These are phyloP conservation scores for Solanum pimpinellifolium DNA, from an alignment of 257 asterid genomes.

Conservation along the genomic window DNA sequence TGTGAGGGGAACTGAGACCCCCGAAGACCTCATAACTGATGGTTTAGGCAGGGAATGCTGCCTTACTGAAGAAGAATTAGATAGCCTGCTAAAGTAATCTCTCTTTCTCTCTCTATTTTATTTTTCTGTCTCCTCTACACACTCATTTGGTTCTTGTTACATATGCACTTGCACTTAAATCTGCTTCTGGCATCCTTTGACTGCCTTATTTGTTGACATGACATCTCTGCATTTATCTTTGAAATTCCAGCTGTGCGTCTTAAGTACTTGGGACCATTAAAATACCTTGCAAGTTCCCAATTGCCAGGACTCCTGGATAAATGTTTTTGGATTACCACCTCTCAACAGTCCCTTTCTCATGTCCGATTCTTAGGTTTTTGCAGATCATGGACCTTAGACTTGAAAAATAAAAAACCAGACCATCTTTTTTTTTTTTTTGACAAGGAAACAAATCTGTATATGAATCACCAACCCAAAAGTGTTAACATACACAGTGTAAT, in stretches of 20 bases:
- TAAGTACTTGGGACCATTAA: not conserved
- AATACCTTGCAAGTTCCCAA: not conserved
- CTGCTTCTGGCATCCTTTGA: not conserved
- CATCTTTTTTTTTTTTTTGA: not conserved
- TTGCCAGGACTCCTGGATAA: not conserved
- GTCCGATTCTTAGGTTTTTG: not conserved
- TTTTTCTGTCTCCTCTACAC: not conserved
- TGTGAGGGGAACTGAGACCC: conserved; percentile 26
- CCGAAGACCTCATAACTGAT: conserved; percentile 26
- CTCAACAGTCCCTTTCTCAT: not conserved
- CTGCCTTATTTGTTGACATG: not conserved
- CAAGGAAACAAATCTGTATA: not conserved
- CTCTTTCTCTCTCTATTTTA: not conserved
- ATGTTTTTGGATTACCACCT: not conserved
- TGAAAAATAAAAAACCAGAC: not conserved
- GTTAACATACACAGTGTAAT: not conserved
- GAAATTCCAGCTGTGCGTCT: not conserved
- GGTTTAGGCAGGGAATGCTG: conserved; percentile 17
- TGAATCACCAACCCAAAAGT: not conserved
- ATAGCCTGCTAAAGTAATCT: conserved; percentile 9
- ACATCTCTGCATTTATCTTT: not conserved
- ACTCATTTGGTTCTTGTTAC: not conserved
- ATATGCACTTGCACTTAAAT: not conserved
- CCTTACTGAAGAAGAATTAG: conserved; percentile 14
- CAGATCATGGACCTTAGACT: not conserved